A percentile compares a stretch with the other conserved stretches of the same genome.
Evolutionary conservation across 805 yeast genomes (phyloP).

Genomic region (Metschnikowia henanensis): DNA sequence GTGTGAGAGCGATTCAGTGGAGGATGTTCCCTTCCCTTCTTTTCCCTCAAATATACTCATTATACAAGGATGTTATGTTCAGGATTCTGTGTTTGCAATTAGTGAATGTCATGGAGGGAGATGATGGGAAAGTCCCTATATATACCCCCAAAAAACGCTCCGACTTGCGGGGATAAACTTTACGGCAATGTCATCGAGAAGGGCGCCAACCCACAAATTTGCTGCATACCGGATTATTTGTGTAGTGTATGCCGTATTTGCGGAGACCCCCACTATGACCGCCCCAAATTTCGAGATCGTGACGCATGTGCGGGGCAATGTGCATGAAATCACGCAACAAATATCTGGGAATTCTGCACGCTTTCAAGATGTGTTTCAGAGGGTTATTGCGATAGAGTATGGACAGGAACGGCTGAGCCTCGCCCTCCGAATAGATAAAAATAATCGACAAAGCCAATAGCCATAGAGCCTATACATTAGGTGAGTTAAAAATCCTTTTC

Average conservation of each 20-base stretch:
- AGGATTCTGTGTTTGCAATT: too few species aligned
- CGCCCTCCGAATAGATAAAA: too few species aligned
- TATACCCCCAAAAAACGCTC: not conserved
- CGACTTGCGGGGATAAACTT: conserved; percentile 5
- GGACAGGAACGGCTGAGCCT: too few species aligned
- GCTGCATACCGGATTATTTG: conserved; percentile 3
- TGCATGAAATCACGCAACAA: not conserved
- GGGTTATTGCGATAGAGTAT: not conserved
- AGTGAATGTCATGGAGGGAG: too few species aligned
- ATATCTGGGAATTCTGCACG: not conserved
- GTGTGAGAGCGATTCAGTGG: conserved; percentile 18
- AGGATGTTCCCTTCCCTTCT: conserved; percentile 17
- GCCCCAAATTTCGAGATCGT: not conserved
- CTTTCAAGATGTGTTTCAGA: not conserved
- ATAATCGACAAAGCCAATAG: too few species aligned
- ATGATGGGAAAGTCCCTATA: not conserved
- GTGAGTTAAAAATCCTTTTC: too few species aligned
- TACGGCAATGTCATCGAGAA: conserved; percentile 1
- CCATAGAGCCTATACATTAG: too few species aligned
- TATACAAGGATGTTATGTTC: not conserved
- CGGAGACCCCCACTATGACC: conserved; percentile 6
- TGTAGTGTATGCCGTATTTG: conserved; percentile 5
- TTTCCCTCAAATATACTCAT: conserved; percentile 22
- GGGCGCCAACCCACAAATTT: conserved; percentile 2
- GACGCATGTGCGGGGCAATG: conserved; percentile 1